phyloP scores from a whole-genome alignment of 148 eudicot genomes.

The Persicaria maculosa region DNA sequence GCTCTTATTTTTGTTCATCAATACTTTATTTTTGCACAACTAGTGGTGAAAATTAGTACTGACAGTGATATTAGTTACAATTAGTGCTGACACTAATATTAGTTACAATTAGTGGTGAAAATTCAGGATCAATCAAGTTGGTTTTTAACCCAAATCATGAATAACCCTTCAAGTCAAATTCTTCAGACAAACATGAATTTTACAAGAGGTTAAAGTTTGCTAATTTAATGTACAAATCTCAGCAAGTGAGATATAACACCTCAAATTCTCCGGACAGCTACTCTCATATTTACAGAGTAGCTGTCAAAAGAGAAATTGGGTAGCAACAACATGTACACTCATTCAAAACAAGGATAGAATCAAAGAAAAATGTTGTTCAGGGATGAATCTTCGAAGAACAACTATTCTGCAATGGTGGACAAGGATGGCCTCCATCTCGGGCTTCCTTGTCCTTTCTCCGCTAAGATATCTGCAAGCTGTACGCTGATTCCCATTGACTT shows the following conservation, averaged over 20 bases:
- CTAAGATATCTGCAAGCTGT: slow-evolving; percentile 3
- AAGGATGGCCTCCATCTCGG: slow-evolving; percentile 9
- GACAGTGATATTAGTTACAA: too few species aligned
- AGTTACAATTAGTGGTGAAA: too few species aligned
- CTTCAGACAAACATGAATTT: neutral
- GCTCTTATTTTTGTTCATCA: too few species aligned
- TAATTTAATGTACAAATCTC: neutral
- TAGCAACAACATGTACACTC: slow-evolving; percentile 2
- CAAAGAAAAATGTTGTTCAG: neutral
- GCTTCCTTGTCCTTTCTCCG: neutral
- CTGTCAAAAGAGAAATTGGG: slow-evolving; percentile 6
- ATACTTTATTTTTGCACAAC: too few species aligned
- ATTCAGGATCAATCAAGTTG: too few species aligned
- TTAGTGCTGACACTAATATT: too few species aligned
- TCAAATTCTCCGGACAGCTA: slow-evolving; percentile 11
- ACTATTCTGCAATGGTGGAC: neutral
- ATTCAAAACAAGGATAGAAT: neutral
- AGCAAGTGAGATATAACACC: slow-evolving; percentile 4
- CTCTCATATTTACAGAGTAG: neutral
- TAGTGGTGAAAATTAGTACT: too few species aligned
- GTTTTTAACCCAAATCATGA: too few species aligned
- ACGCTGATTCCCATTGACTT: slow-evolving; percentile 7
- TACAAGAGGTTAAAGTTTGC: slow-evolving; percentile 1
- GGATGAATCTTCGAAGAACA: neutral
- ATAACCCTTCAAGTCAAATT: neutral